Base-by-base conservation (phyloP, 1,284 basidiomycete genomes). In the Bondarzewia mesenterica region DNA sequence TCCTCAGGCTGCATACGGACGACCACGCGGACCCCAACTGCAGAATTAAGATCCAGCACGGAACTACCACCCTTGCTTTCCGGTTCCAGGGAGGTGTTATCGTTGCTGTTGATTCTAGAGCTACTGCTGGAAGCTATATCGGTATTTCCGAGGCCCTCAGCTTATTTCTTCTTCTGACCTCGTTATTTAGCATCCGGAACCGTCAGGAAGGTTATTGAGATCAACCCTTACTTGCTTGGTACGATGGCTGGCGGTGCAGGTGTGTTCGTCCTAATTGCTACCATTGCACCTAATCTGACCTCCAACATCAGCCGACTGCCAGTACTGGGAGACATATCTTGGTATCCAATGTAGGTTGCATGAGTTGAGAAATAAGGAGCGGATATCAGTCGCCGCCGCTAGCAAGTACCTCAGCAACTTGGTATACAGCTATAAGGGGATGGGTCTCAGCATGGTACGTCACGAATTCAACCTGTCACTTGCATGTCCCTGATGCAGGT, bases 201-300 rank as follows among this genome's bases (percentile, higher is more conserved):
- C 15, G 91, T 97, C 54, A 96, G 94, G 77, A 97, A 97, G 75
- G 95, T 99, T 54, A 99, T 99, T 60, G 96, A 99, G 74, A 99
- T 99, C 70, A 99, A 99, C 73, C 93, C 93, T 42, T 99, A 96
- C 73, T 72, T 99, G 47, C 79, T 99, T 26, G 96, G 96, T 52
- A 99, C 95, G 1, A 99, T 99, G 95, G 95, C 95, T 53, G 96
- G 95, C 71, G 95, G 94, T 70, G 95, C 95, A 55, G 93, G 93
- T 69, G 8, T 26, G 36, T 46, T 41, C 15, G 15, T 45, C n/a
- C 41, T 0, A 18, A 26, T 22, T 18, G 40, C 21, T 25, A 39
- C 12, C 5, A 22, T 14, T 29, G 42, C 23, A 41, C 55, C 46
- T 51, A 12, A 43, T 18, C 10, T 35, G 40, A 53, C 50, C 46